A percentile compares a stretch with the other conserved stretches of the same genome.
phyloP scores from a whole-genome alignment of 345 rosid species.

The Brassica incana region DNA sequence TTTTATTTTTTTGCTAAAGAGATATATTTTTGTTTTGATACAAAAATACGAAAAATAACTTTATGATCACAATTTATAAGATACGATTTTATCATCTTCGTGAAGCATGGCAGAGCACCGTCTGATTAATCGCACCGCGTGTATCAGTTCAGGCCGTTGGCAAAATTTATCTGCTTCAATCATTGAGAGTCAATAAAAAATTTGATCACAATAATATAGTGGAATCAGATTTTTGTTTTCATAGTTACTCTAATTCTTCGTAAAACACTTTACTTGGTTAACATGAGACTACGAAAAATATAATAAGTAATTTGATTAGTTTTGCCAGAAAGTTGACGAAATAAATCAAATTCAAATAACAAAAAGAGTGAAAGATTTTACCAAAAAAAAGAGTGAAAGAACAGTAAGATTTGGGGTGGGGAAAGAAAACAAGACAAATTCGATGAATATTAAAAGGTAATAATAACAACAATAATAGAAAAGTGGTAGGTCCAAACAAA shows the following conservation, averaged over 20 bases:
- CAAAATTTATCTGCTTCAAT: constrained; percentile 14
- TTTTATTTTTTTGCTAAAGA: too few species aligned
- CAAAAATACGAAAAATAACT: constrained; percentile 1
- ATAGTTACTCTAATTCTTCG: not conserved
- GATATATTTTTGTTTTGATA: not conserved
- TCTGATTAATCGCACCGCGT: not conserved
- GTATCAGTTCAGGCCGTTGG: constrained; percentile 7
- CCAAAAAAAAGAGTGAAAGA: constrained; percentile 13
- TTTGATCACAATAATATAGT: not conserved
- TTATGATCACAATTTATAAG: not conserved
- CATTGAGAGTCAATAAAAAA: constrained; percentile 11
- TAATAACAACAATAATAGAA: constrained; percentile 35
- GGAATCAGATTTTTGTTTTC: not conserved
- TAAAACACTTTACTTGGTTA: not conserved
- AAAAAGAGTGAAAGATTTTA: not conserved
- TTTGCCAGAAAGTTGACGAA: not conserved
- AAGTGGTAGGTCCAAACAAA: constrained; percentile 35
- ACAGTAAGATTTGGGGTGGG: constrained; percentile 14
- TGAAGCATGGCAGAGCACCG: not conserved
- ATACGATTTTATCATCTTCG: constrained; percentile 8
- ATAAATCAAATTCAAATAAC: not conserved
- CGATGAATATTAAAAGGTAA: constrained; percentile 24
- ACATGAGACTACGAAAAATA: not conserved
- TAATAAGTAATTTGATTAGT: not conserved
- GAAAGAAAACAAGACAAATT: not conserved